Evolutionary conservation across 2,329 filamentous ascomycete species (phyloP), one percentile per base, ranked within the genome.

Genomic region (Grosmannia penicillata): DNA sequence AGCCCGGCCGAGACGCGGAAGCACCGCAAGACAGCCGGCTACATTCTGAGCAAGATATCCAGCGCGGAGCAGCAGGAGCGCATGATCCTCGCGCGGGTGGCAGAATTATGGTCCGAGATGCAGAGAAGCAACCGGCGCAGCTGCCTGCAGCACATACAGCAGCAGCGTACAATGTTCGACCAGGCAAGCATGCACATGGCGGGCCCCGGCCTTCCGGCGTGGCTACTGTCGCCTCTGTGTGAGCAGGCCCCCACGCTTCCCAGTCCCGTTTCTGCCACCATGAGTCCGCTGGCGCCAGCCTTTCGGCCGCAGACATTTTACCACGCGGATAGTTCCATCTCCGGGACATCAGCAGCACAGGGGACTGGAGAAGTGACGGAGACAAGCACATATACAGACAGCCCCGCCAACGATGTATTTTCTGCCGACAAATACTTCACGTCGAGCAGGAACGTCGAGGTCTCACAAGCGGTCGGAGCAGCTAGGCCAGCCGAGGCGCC

Each of bases 91-190:
- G 41, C 54, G 14, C 56, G 68, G 3, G 53, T 75, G n/a, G 54
- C 60, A 11, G 67, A 73, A 41, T 46, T 75, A 13, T 56, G 61
- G 25, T 51, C 65, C 14, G 67, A 74, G 50, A 59, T 68, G 13
- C 60, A 63, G 45, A 62, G 58, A 28, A 57, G 59, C 4, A 59
- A 64, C 37, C 52, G 59, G 3, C 60, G 57, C 57, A 47, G 47
- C 23, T 52, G 56, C 27, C 49, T 58, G 2, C 51, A 52, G 30
- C 37, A 31, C 14, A 34, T 49, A 14, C 51, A 53, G 36, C 35
- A 45, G 38, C 42, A 41, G 28, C 28, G n/a, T n/a, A n/a, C n/a
- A 28, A 15, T 25, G 27, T 14, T 13, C 6, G 27, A 8, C 27
- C 27, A 28, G 27, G 8, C n/a, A n/a, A n/a, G n/a, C n/a, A 14